Conservation (phyloP, 1,284 basidiomycete species). For the Irpex rosettiformis region DNA sequence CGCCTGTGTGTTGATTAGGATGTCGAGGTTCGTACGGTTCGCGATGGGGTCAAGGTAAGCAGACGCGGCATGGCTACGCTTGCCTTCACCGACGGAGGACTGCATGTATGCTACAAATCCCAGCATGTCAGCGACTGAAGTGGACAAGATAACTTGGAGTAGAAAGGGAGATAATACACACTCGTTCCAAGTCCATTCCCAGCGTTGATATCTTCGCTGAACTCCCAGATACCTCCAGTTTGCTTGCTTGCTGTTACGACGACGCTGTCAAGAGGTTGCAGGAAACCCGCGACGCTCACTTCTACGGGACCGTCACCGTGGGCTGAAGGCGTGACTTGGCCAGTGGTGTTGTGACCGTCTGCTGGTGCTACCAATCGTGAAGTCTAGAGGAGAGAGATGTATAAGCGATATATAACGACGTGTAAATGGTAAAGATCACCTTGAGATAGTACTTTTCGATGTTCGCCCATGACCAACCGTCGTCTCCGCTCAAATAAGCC, state of each 20-base stretch:
- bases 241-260: not conserved
- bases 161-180: not conserved
- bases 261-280: not conserved
- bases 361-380: constrained; percentile 7
- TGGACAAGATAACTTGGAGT: not conserved
- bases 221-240: not conserved
- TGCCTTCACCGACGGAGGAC: constrained; percentile 22
- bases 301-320: constrained; percentile 10
- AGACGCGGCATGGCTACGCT: constrained; percentile 27
- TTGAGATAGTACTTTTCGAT: constrained; percentile 25
- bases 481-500: constrained; percentile 34
- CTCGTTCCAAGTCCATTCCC: constrained; percentile 7
- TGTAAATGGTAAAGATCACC: constrained; percentile 11
- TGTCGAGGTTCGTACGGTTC: constrained; percentile 36
- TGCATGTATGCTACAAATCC: constrained; percentile 35
- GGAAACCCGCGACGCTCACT: constrained; percentile 8
- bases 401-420: not conserved
- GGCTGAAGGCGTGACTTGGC: constrained; percentile 4
- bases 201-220: constrained; percentile 9
- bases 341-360: constrained; percentile 7
- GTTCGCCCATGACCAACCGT: constrained; percentile 38
- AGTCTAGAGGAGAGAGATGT: constrained; percentile 1
- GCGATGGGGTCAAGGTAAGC: constrained; percentile 31
- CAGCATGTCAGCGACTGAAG: not conserved
- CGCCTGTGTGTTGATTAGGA: constrained; percentile 39